These are phyloP conservation scores for Penicillium steckii DNA, from an alignment of 495 filamentous ascomycete genomes.

Conservation along the genomic window DNA sequence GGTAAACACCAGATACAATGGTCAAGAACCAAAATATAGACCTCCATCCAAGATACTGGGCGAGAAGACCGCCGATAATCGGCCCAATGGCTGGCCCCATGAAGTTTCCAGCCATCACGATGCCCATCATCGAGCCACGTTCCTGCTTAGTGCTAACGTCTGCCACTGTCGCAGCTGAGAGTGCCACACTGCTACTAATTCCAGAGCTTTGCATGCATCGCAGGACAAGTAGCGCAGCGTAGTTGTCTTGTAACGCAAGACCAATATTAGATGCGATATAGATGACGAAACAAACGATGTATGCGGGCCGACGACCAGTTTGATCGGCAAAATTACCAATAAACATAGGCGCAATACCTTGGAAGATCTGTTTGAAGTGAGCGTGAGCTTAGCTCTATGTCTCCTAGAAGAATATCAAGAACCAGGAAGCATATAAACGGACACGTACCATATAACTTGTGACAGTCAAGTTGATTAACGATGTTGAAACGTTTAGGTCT, in stretches of 20 bases:
- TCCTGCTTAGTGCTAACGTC: conserved; percentile 42
- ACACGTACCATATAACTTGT: conserved; percentile 61
- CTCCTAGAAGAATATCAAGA: neutral
- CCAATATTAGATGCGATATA: conserved; percentile 50
- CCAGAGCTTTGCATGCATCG: conserved; percentile 51
- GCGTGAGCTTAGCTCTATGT: neutral
- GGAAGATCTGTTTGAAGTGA: conserved; percentile 39
- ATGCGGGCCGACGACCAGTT: conserved; percentile 47
- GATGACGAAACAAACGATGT: conserved; percentile 45
- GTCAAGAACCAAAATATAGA: conserved; percentile 74
- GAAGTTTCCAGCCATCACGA: conserved; percentile 28
- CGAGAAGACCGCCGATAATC: conserved; percentile 63
- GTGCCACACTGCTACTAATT: conserved; percentile 44
- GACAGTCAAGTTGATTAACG: conserved; percentile 66
- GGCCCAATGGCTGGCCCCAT: conserved; percentile 56
- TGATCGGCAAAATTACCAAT: conserved; percentile 48
- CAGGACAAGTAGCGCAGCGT: conserved; percentile 47
- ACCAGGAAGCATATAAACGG: neutral
- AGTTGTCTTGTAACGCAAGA: conserved; percentile 45
- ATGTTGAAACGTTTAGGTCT: conserved; percentile 58
- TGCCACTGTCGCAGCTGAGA: conserved; percentile 39
- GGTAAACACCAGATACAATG: conserved; percentile 51
- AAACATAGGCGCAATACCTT: conserved; percentile 51
- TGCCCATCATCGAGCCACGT: conserved; percentile 44
- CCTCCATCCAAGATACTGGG: conserved; percentile 66